Conservation (phyloP, 345 rosid species). For the Microthlaspi erraticum region DNA sequence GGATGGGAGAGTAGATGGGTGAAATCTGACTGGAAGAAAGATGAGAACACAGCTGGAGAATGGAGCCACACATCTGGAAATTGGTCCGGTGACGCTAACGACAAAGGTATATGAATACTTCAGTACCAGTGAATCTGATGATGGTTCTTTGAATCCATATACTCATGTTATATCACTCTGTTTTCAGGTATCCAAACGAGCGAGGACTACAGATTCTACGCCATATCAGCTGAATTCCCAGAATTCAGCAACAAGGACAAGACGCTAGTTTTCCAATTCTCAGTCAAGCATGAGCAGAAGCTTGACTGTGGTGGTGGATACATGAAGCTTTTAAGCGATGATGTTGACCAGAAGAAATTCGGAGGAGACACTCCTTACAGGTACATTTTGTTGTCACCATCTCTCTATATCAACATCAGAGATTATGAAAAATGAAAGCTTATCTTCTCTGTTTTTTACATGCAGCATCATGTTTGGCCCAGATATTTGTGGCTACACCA, state of each 20-base stretch:
- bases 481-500: slow-evolving; percentile 94
- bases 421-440: background rate
- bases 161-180: background rate
- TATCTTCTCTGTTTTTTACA: background rate
- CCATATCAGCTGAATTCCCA: slow-evolving; percentile 94
- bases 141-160: slow-evolving; percentile 2
- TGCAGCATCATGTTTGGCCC: slow-evolving; percentile 99
- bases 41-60: slow-evolving; percentile 81
- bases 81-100: slow-evolving; percentile 88
- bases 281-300: slow-evolving; percentile 98
- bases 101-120: slow-evolving; percentile 62
- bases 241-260: slow-evolving; percentile 91
- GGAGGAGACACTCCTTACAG: slow-evolving; percentile 99
- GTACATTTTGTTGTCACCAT: slow-evolving; percentile 33
- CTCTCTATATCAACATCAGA: background rate
- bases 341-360: slow-evolving; percentile 86
- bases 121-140: background rate
- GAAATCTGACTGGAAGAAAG: slow-evolving; percentile 90
- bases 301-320: slow-evolving; percentile 99
- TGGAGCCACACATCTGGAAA: slow-evolving; percentile 97
- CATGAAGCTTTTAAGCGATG: slow-evolving; percentile 92
- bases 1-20: slow-evolving; percentile 99
- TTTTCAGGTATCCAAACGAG: slow-evolving; percentile 90
- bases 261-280: slow-evolving; percentile 91
- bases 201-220: slow-evolving; percentile 97